These are phyloP conservation scores for Schizophyllum amplum DNA, from an alignment of 1,284 basidiomycete genomes.

Conservation along the genomic window DNA sequence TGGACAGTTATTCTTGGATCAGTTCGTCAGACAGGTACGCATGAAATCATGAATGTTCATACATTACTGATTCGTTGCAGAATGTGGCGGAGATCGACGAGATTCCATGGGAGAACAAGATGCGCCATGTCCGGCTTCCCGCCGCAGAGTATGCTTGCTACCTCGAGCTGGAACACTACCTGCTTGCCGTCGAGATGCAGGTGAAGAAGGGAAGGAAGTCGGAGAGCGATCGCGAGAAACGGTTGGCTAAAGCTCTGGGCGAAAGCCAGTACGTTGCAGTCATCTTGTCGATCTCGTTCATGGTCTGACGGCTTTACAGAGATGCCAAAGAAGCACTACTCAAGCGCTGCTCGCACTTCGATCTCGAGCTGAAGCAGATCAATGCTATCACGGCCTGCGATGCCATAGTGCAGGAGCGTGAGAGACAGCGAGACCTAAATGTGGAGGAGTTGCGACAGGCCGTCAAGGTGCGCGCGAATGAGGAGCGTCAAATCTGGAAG, in stretches of 20 bases:
- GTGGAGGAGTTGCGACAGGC: conserved; percentile 64
- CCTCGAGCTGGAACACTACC: conserved; percentile 90
- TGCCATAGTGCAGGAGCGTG: conserved; percentile 79
- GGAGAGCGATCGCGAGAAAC: conserved; percentile 85
- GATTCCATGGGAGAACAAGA: conserved; percentile 71
- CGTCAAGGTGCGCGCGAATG: conserved; percentile 57
- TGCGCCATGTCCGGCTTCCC: conserved; percentile 69
- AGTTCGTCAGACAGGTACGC: conserved; percentile 74
- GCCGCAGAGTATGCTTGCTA: conserved; percentile 95
- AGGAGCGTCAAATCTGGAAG: conserved; percentile 51
- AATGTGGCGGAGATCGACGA: conserved; percentile 97
- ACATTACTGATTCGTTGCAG: conserved; percentile 28
- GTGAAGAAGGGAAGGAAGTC: conserved; percentile 81
- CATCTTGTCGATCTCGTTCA: conserved; percentile 1
- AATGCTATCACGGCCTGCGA: conserved; percentile 88
- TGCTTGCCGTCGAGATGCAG: conserved; percentile 84
- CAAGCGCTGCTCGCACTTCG: conserved; percentile 92
- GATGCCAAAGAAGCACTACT: conserved; percentile 87
- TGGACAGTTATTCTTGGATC: conserved; percentile 80
- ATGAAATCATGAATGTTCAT: neutral
- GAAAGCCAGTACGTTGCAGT: conserved; percentile 73
- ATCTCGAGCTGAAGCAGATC: conserved; percentile 66
- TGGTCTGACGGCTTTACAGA: conserved; percentile 27
- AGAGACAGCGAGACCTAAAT: conserved; percentile 73
- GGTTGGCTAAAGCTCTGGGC: conserved; percentile 80